These are phyloP conservation scores for Hura crepitans DNA, from an alignment of 441 rosid species.

Conservation along the genomic window DNA sequence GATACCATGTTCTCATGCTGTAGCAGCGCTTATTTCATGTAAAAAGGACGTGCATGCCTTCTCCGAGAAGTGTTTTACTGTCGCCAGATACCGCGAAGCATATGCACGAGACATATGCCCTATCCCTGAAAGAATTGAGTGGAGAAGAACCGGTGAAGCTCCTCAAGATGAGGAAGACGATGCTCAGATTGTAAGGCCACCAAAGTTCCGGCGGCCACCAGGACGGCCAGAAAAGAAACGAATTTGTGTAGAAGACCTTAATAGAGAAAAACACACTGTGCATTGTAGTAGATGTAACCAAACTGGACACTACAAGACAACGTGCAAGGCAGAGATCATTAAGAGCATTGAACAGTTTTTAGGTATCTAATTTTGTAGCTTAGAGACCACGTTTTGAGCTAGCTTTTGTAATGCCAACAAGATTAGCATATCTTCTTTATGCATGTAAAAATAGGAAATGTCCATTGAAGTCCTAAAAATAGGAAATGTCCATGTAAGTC, in stretches of 20 bases:
- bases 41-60: slow-evolving; percentile 40
- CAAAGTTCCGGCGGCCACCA: slow-evolving; percentile 49
- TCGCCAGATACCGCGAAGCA: slow-evolving; percentile 39
- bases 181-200: slow-evolving; percentile 40
- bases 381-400: slow-evolving; percentile 10
- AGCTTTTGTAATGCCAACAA: too few species aligned
- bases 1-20: slow-evolving; percentile 61
- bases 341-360: slow-evolving; percentile 41
- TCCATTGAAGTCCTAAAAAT: not conserved
- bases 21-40: slow-evolving; percentile 48
- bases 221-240: slow-evolving; percentile 63
- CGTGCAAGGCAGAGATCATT: slow-evolving; percentile 45
- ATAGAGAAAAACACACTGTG: slow-evolving; percentile 46
- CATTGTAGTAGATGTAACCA: slow-evolving; percentile 56
- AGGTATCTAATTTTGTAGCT: slow-evolving; percentile 20
- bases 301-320: slow-evolving; percentile 58
- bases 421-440: too few species aligned
- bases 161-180: slow-evolving; percentile 26
- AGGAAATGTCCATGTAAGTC: not conserved
- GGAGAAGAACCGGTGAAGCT: slow-evolving; percentile 35
- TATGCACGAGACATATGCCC: slow-evolving; percentile 40
- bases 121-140: slow-evolving; percentile 34
- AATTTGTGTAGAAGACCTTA: slow-evolving; percentile 41
- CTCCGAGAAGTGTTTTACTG: slow-evolving; percentile 48
- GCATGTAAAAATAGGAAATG: slow-evolving; percentile 23